phyloP scores from a whole-genome alignment of 805 yeast genomes.

The Vanderwaltozyma polyspora region DNA sequence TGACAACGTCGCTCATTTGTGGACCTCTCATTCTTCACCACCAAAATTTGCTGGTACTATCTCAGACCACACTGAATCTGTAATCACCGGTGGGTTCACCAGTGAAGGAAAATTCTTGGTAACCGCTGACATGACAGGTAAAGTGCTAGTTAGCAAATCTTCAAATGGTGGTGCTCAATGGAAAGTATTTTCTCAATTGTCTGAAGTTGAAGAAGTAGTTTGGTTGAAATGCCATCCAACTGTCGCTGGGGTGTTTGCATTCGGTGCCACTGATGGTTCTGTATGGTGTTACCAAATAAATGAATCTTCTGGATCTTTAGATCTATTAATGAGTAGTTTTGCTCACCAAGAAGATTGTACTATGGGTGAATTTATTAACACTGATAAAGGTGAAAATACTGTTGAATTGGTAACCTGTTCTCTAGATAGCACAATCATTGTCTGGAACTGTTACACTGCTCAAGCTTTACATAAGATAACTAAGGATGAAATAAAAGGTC shows the following conservation, averaged over 20 bases:
- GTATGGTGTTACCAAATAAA: slow-evolving; percentile 85
- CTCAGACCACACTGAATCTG: slow-evolving; percentile 78
- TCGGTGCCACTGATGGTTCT: slow-evolving; percentile 86
- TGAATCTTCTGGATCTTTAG: slow-evolving; percentile 38
- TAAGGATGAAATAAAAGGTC: slow-evolving; percentile 57
- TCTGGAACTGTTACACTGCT: slow-evolving; percentile 82
- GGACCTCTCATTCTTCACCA: slow-evolving; percentile 87
- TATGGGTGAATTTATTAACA: slow-evolving; percentile 61
- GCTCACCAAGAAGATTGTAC: slow-evolving; percentile 76
- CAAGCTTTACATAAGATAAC: slow-evolving; percentile 57
- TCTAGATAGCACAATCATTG: slow-evolving; percentile 76
- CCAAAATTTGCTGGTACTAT: slow-evolving; percentile 70
- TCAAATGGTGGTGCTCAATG: slow-evolving; percentile 74
- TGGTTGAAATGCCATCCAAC: slow-evolving; percentile 78
- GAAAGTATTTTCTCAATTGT: slow-evolving; percentile 56
- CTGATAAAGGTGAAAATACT: slow-evolving; percentile 42
- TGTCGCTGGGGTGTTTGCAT: slow-evolving; percentile 65
- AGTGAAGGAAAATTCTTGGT: slow-evolving; percentile 71
- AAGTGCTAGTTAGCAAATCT: slow-evolving; percentile 60
- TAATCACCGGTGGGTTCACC: slow-evolving; percentile 74
- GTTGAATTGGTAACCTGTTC: slow-evolving; percentile 63
- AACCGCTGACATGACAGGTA: slow-evolving; percentile 94
- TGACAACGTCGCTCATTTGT: slow-evolving; percentile 76
- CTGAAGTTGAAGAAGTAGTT: slow-evolving; percentile 82
- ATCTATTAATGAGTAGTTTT: slow-evolving; percentile 66